Base-by-base conservation (phyloP, 306 rosid species). In the Herpetospermum pedunculosum region DNA sequence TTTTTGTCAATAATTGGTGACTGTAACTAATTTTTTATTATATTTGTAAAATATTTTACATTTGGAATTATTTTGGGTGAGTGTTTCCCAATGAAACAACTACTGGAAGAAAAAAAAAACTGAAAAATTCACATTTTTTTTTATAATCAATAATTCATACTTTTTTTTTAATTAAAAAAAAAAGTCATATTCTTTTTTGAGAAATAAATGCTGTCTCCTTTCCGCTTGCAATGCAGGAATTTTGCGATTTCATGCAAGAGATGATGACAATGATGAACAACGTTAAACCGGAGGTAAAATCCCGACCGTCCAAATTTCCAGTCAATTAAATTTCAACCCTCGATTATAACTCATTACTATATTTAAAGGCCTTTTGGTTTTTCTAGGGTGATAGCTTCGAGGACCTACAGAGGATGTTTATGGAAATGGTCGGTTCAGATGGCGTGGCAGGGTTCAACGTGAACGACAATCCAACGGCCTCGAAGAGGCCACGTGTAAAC, bases 221-320 rank as follows among this genome's bases (percentile, higher is more conserved):
- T 11, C 12, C 5, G 13, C 8, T 7, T 62, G 54, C 29, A 26
- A 12, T 18, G 25, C 92, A 95, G 99, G 96, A 85, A 6, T 95
- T 95, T 50, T 88, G 89, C 80, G 97, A 81, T 65, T 95, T 95
- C 77, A 89, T 95, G 97, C 85, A 86, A 65, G 99, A 95, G 80
- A 95, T 95, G 97, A 73, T 91, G 13, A 76, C 97, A 18, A 85
- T 91, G 96, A 95, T 95, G 99, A 87, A 88, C 84, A 88, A 82
- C 40, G 96, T 87, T 15, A 89, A 91, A 75, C 88, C 81, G 46
- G 96, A 95, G 99, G 99, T 95, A 80, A 32, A 8, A 46, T 70
- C 57, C 12, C 0, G 8, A 69, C 55, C 58, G 18, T 47, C 1
- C 58, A 70, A 77, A 28, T 73, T 10, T 46, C 6, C 12, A 0